Base-by-base conservation (phyloP, 768 basidiomycete species). In the Hygrophorus pudorinus region DNA sequence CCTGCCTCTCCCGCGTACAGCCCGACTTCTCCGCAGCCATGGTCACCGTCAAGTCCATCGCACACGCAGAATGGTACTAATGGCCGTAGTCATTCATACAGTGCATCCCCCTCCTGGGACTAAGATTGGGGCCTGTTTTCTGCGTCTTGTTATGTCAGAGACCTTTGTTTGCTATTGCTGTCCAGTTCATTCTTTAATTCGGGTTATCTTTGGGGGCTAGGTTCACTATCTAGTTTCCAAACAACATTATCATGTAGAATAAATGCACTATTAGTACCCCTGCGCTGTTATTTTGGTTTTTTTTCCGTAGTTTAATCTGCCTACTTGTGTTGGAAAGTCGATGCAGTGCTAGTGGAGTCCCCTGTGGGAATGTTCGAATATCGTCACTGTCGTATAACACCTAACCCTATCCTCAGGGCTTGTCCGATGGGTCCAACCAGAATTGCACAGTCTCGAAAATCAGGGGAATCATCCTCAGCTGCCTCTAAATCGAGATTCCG, bases 1-100 rank as follows among this genome's bases (percentile, higher is more conserved):
- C 86, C 87, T 17, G 82, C 85, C 6, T 90, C 87, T 28, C 87
- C 87, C 24, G 84, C 82, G 13, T 90, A 89, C 62, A 87, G 84
- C 51, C 86, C 86, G 35, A 84, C 85, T 2, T 89, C 85, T 13
- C 86, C 85, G n/a, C 68, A 72, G 24, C 7, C 24, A 37, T 86
- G 83, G 83, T 85, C 85, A 5, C 84, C 85, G 6, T 77, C 82
- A 30, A 87, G 83, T 51, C 85, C 85, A n/a, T 71, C 80, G 8
- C 43, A 46, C 10, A 11, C 42, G 24, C 78, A 81, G 46, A 73
- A 73, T 42, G 70, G 71, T 34, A 58, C 62, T 5, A 53, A 42
- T 31, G 31, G 54, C 33, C 64, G 69, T 35, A 63, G 57, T 45
- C 66, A 71, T 52, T 57, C 68, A 13, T 76, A 76, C 56, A 67